Conservation (phyloP, 192 early-diverging fungal species). For the Umbelopsis sp. region DNA sequence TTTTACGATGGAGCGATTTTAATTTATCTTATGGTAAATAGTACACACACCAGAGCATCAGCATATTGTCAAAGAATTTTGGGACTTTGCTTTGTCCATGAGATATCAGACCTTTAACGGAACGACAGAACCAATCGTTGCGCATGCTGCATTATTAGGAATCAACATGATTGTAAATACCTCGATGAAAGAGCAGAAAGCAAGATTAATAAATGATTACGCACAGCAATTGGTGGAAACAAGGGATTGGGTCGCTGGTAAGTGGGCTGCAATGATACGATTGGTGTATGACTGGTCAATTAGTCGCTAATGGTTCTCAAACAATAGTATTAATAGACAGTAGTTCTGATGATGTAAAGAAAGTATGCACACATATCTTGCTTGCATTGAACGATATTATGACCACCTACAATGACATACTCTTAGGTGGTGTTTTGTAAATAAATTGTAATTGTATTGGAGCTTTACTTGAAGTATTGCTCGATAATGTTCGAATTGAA, state of each 20-base stretch:
- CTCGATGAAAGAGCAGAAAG: slow-evolving; percentile 17
- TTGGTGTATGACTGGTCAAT: not conserved
- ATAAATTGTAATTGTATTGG: no score
- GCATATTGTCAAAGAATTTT: slow-evolving; percentile 25
- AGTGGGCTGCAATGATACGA: not conserved
- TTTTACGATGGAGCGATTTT: no score
- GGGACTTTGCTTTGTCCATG: slow-evolving; percentile 15
- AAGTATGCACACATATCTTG: not conserved
- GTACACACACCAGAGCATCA: slow-evolving; percentile 4
- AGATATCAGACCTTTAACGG: slow-evolving; percentile 18
- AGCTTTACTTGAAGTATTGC: no score
- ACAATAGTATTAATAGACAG: not conserved
- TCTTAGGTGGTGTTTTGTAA: slow-evolving; percentile 7
- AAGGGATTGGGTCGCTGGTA: slow-evolving; percentile 30
- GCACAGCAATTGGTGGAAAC: slow-evolving; percentile 25
- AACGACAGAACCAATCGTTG: slow-evolving; percentile 3
- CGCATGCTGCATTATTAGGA: slow-evolving; percentile 20
- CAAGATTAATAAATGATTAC: slow-evolving; percentile 18
- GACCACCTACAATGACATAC: slow-evolving; percentile 2
- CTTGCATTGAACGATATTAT: slow-evolving; percentile 8
- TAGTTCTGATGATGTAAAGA: not conserved
- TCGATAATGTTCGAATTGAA: no score
- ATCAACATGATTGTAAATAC: slow-evolving; percentile 26
- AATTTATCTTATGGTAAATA: not conserved
- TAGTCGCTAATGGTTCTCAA: not conserved